Percentiles rank a stretch among this genome's conserved stretches.
These are phyloP conservation scores for Pistacia atlantica DNA, from an alignment of 345 rosid genomes.

Conservation along the genomic window DNA sequence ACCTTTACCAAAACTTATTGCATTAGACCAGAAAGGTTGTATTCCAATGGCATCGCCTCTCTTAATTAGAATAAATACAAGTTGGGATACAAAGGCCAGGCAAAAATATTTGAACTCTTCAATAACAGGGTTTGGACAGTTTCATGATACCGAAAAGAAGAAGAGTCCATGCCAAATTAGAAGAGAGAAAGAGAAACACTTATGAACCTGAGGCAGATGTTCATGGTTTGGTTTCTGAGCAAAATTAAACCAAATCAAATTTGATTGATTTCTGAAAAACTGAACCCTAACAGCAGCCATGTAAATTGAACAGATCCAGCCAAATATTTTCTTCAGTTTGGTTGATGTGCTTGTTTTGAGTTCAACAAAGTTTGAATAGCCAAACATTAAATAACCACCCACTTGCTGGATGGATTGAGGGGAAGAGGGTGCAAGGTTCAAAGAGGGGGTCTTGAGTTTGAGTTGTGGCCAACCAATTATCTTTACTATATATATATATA, in stretches of 20 bases:
- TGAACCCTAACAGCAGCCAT: not conserved
- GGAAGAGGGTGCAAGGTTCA: no score
- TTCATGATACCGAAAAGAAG: not conserved
- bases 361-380: not conserved
- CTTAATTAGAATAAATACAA: conserved; percentile 39
- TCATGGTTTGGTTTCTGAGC: not conserved
- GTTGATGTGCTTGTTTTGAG: not conserved
- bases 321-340: not conserved
- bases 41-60: conserved; percentile 91
- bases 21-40: conserved; percentile 82
- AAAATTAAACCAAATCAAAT: not conserved
- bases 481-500: no score
- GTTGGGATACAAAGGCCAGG: not conserved
- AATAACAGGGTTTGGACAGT: not conserved
- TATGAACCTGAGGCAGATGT: not conserved
- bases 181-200: no score
- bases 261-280: not conserved
- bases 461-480: no score
- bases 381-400: not conserved
- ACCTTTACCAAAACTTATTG: conserved; percentile 93
- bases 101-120: not conserved
- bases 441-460: no score
- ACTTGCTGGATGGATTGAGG: no score
- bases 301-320: not conserved
- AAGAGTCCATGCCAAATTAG: no score